phyloP scores from a whole-genome alignment of 1,284 basidiomycete species.

The Quambalaria eucalypti region DNA sequence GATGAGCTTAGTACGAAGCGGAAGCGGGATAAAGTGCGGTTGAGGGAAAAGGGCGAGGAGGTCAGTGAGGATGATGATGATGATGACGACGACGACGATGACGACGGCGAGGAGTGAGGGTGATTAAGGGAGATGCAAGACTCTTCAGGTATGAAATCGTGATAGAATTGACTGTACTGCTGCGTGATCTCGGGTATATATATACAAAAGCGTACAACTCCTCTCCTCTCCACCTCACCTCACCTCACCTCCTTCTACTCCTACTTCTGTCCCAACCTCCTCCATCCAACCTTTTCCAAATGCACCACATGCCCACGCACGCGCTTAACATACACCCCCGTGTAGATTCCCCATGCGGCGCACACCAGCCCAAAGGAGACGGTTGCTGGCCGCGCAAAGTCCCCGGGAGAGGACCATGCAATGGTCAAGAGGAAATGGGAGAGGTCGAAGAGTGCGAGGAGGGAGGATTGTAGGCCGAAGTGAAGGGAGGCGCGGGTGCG shows the following conservation, averaged over 20 bases:
- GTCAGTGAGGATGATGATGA: conserved; percentile 64
- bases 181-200: no score
- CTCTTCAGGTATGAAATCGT: no score
- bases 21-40: conserved; percentile 65
- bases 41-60: conserved; percentile 66
- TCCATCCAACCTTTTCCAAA: conserved; percentile 14
- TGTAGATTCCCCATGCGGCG: conserved; percentile 25
- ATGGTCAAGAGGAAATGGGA: conserved; percentile 33
- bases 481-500: neutral
- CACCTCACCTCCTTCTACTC: no score
- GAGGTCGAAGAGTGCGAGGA: conserved; percentile 14
- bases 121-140: neutral
- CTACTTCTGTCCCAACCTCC: no score
- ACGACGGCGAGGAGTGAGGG: conserved; percentile 48
- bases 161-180: no score
- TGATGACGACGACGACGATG: conserved; percentile 72
- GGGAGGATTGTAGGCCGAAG: neutral
- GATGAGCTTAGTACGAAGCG: conserved; percentile 85
- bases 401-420: conserved; percentile 18
- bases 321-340: conserved; percentile 23
- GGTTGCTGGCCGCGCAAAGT: conserved; percentile 32
- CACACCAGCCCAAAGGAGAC: conserved; percentile 22
- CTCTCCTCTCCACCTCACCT: no score
- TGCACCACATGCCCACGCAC: conserved; percentile 35
- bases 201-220: no score